A percentile compares a stretch with the other conserved stretches of the same genome.
Conservation (phyloP, 1,139 yeast genomes). For the Geotrichum australiense region DNA sequence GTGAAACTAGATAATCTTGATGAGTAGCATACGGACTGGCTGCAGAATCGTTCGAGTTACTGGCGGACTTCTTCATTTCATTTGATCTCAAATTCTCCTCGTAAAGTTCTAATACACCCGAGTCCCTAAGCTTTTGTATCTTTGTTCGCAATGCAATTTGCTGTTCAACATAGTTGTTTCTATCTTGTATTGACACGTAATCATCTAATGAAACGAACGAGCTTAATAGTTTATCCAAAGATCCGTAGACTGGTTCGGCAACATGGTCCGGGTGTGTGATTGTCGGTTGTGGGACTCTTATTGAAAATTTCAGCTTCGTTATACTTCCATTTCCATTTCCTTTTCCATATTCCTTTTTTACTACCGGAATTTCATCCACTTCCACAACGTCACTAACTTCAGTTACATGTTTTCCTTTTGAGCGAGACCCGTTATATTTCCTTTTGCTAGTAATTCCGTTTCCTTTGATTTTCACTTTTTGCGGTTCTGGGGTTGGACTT, state of each 20-base stretch:
- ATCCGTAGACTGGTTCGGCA: conserved; percentile 21
- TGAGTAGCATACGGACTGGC: conserved; percentile 42
- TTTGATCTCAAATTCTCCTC: conserved; percentile 40
- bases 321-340: too few relatives aligned
- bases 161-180: conserved; percentile 42
- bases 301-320: conserved; percentile 40
- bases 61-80: conserved; percentile 36
- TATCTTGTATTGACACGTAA: conserved; percentile 42
- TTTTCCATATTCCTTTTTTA: too few relatives aligned
- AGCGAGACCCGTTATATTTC: too few relatives aligned
- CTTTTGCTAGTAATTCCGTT: too few relatives aligned
- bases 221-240: conserved; percentile 40
- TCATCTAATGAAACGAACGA: conserved; percentile 57
- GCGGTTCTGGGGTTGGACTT: conserved; percentile 11
- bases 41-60: conserved; percentile 39
- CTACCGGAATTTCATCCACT: conserved; percentile 1
- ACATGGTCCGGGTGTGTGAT: conserved; percentile 74
- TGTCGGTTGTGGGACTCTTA: conserved; percentile 48
- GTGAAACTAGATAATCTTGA: conserved; percentile 67
- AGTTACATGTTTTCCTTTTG: too few relatives aligned
- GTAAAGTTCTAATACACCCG: conserved; percentile 37
- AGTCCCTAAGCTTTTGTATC: conserved; percentile 49
- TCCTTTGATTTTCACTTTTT: neutral
- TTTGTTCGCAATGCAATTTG: conserved; percentile 40
- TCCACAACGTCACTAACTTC: neutral